Evolutionary conservation across 257 asterid genomes (phyloP), one percentile per base, ranked within the genome.

Genomic region (Primulina eburnea): DNA sequence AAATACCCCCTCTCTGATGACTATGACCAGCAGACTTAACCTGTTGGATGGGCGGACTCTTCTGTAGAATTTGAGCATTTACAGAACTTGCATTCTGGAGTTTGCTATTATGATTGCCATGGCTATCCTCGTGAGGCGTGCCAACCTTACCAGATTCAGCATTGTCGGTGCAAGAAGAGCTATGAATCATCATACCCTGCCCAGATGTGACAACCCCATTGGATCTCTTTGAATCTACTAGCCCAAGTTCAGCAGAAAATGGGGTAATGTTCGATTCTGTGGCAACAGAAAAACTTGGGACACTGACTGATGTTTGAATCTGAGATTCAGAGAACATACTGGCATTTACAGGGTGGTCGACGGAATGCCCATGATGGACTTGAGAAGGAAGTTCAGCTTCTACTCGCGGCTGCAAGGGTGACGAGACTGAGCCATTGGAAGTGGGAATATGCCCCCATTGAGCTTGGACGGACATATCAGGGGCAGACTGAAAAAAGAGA

Each of bases 381-480:
- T 82, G 90, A 61, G 90, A 77, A 76, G 89, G 89, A 65, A 79
- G 72, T 65, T 77, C 74, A 56, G 81, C 81, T 60, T 84, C 96
- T 17, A 57, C 82, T 79, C 85, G 95, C 63, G 86, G 90, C 74
- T 87, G 92, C 88, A 73, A 62, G 62, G 95, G 87, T 71, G 81
- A 88, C 18, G 95, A 82, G 57, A 84, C 76, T 17, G 96, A 85
- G 47, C 79, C 77, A 18, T 96, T 16, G 71, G 95, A 76, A 63
- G 91, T 78, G 68, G 95, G 90, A 63, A 86, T 77, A 79, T 84
- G 92, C 58, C 96, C 83, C 97, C 96, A 94, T 64, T 85, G 88
- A 74, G 96, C 82, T 81, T 82, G 96, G 75, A 82, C 84, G 29
- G 97, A 75, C 79, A 87, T 76, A 73, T 90, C 97, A 67, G 91